A percentile compares a stretch with the other conserved stretches of the same genome.
These are phyloP conservation scores for Botrytis sinoallii DNA, from an alignment of 2,329 filamentous ascomycete genomes.

Conservation along the genomic window DNA sequence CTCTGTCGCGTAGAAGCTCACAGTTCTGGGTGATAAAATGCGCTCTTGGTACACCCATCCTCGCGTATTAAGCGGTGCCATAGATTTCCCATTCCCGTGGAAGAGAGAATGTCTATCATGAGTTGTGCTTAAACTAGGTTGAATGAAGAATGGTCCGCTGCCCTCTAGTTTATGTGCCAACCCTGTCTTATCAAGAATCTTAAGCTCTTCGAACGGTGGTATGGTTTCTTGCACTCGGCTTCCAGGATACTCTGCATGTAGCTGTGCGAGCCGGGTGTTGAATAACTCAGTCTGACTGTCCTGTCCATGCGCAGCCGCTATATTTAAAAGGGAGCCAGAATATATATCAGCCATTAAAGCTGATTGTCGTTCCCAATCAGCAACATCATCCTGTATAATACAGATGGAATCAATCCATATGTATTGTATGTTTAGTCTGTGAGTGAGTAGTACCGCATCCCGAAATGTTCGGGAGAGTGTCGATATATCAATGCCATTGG, in stretches of 20 bases:
- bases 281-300: not conserved
- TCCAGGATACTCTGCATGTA: not conserved
- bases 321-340: not conserved
- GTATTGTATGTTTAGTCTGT: not conserved
- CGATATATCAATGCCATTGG: not conserved
- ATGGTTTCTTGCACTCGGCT: not conserved
- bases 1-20: not conserved
- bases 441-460: not conserved
- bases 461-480: not conserved
- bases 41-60: not conserved
- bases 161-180: not conserved
- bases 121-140: not conserved
- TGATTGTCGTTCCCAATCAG: not conserved
- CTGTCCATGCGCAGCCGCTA: not conserved
- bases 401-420: constrained; percentile 15
- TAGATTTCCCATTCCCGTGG: not conserved
- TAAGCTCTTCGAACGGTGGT: not conserved
- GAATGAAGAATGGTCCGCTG: not conserved
- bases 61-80: not conserved
- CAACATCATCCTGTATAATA: constrained; percentile 6
- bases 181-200: not conserved
- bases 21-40: not conserved
- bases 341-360: not conserved
- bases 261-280: not conserved
- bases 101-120: not conserved